phyloP scores from a whole-genome alignment of 805 yeast species.

The Lipomyces kockii region DNA sequence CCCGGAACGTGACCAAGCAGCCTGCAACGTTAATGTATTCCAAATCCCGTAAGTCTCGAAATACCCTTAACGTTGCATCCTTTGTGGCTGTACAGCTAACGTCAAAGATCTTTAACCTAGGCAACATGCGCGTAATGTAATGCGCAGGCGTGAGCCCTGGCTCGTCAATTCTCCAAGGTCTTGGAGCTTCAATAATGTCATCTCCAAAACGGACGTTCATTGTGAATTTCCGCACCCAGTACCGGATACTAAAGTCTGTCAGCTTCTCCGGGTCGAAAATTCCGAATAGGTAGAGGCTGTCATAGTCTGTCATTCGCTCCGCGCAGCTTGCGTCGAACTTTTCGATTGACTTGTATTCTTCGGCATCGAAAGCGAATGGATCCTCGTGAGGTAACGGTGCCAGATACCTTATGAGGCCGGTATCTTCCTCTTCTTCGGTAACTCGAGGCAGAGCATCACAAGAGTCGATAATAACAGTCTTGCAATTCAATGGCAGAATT shows the following conservation, averaged over 20 bases:
- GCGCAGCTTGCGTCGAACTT: slow-evolving; percentile 10
- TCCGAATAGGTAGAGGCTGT: background rate
- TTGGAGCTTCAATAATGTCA: background rate
- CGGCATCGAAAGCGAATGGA: slow-evolving; percentile 5
- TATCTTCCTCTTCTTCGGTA: background rate
- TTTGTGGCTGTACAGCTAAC: slow-evolving; percentile 13
- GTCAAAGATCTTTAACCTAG: slow-evolving; percentile 10
- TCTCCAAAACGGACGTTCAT: slow-evolving; percentile 6
- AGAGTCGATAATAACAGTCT: slow-evolving; percentile 6
- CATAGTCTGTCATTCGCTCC: background rate
- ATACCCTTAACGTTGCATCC: slow-evolving; percentile 7
- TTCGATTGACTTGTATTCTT: slow-evolving; percentile 14
- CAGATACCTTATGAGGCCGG: slow-evolving; percentile 9
- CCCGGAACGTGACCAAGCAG: slow-evolving; percentile 5
- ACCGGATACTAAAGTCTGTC: slow-evolving; percentile 13
- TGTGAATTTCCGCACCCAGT: slow-evolving; percentile 2
- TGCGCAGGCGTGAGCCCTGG: slow-evolving; percentile 1
- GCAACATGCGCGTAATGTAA: slow-evolving; percentile 9
- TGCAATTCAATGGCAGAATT: slow-evolving; percentile 7
- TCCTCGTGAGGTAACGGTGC: slow-evolving; percentile 5
- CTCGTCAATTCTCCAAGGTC: slow-evolving; percentile 1
- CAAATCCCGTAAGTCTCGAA: slow-evolving; percentile 1
- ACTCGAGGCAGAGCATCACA: slow-evolving; percentile 6
- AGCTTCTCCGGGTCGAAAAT: slow-evolving; percentile 12
- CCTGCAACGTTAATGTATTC: slow-evolving; percentile 21